These are phyloP conservation scores for Cyclotella choctawhatcheeana DNA, from an alignment of 108 stramenopile genomes.

Conservation along the genomic window DNA sequence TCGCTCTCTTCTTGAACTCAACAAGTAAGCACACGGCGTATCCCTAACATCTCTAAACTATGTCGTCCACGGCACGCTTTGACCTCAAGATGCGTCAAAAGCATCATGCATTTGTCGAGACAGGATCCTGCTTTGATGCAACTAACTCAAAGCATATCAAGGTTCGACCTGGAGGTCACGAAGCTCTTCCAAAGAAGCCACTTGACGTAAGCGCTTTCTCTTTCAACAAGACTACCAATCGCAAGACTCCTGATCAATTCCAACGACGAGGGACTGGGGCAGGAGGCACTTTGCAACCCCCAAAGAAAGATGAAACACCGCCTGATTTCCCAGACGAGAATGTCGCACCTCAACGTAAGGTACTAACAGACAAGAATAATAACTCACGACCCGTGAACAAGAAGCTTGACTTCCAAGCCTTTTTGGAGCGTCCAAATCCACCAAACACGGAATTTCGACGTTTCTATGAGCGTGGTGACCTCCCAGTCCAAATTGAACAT, in stretches of 20 bases:
- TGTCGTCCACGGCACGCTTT: slow-evolving; percentile 3
- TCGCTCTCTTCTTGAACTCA: too few species aligned
- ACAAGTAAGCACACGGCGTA: too few species aligned
- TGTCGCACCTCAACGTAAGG: slow-evolving; percentile 15
- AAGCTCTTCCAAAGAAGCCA: slow-evolving; percentile 58
- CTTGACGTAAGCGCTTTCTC: slow-evolving; percentile 77
- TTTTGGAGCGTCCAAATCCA: slow-evolving; percentile 81
- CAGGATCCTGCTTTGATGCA: slow-evolving; percentile 62
- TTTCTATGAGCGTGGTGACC: slow-evolving; percentile 87
- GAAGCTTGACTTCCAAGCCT: slow-evolving; percentile 65
- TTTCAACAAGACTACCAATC: slow-evolving; percentile 56
- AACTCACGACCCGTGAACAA: slow-evolving; percentile 28
- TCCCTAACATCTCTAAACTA: not conserved
- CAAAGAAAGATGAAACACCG: slow-evolving; percentile 34
- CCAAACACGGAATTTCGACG: slow-evolving; percentile 90
- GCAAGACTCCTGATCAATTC: slow-evolving; percentile 59
- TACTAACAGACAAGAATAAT: slow-evolving; percentile 22
- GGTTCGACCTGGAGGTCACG: slow-evolving; percentile 82
- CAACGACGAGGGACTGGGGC: slow-evolving; percentile 65
- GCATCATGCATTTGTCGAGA: slow-evolving; percentile 47
- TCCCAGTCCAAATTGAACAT: slow-evolving; percentile 87
- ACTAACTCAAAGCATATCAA: slow-evolving; percentile 51
- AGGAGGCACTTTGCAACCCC: slow-evolving; percentile 62
- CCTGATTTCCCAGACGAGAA: slow-evolving; percentile 51
- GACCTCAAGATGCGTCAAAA: slow-evolving; percentile 41